Evolutionary conservation across 2,329 filamentous ascomycete genomes (phyloP), one percentile per base, ranked within the genome.

Genomic region (Colletotrichum simmondsii): DNA sequence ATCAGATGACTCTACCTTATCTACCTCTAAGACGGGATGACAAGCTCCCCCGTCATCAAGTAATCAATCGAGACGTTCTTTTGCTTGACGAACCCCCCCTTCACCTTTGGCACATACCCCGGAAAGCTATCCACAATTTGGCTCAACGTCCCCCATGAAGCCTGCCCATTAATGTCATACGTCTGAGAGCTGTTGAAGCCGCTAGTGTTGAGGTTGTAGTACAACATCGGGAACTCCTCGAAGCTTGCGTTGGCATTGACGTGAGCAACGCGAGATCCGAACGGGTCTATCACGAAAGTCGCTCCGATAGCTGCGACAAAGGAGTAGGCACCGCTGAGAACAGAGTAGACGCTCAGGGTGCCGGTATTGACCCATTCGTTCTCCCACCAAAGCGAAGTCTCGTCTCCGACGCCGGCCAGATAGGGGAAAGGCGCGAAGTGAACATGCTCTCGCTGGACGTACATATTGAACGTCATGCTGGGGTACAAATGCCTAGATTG

Each of bases 381-480:
- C 64, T 63, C 64, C 64, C 58, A 72, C 46, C 63, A 52, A 1
- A 42, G 37, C 16, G 58, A 54, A 8, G 49, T 42, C 2, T 49
- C 10, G 28, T 65, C 69, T 37, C 58, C 56, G 56, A 19, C 10
- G 22, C 22, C 65, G 14, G 35, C 7, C 0, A 65, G 42, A 54
- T 65, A 72, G 22, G 70, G 60, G 37, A 58, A 69, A 4, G 65
- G 16, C 1, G 58, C 66, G 14, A 72, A 8, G 28, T 65, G 65
- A 12, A 72, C 24, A 1, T 57, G 11, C 32, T 72, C 70, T n/a
- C 56, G 42, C 32, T 72, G 70, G 3, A 58, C 65, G n/a, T 24
- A 58, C 54, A 68, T 69, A 35, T 63, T 58, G 46, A 72, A 69
- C 12, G 70, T 65, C 70, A 72, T 68, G 19, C 58, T 59, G 6